phyloP scores from a whole-genome alignment of 306 rosid species.

The Bauhinia variegata region DNA sequence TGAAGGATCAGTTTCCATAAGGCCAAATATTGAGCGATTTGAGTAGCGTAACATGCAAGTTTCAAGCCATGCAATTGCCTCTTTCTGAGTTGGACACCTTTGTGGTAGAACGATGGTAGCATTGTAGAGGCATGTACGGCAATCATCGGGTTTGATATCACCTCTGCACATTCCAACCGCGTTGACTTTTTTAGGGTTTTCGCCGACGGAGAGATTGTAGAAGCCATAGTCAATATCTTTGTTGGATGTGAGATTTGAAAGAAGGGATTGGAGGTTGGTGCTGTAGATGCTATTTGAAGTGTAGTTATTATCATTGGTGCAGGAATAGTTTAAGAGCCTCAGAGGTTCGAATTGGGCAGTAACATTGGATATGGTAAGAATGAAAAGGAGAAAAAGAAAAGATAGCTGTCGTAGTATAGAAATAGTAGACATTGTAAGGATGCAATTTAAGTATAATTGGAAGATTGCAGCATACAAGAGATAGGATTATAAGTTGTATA shows the following conservation, averaged over 20 bases:
- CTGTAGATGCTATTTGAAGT: constrained; percentile 33
- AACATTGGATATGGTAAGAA: background rate
- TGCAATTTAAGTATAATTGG: background rate
- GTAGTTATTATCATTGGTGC: constrained; percentile 28
- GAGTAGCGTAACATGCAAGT: constrained; percentile 32
- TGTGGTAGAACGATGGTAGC: background rate
- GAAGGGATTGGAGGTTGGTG: constrained; percentile 34
- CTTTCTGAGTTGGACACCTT: constrained; percentile 35
- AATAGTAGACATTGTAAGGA: background rate
- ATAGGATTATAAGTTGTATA: no score
- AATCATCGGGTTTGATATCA: constrained; percentile 18
- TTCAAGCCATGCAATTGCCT: constrained; percentile 33
- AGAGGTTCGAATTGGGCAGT: background rate
- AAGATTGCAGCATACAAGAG: background rate
- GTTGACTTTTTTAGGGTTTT: constrained; percentile 14
- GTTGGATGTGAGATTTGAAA: constrained; percentile 24
- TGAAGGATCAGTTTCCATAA: background rate
- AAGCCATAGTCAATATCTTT: constrained; percentile 19
- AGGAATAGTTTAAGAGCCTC: background rate
- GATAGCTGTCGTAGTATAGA: background rate
- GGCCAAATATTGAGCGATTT: background rate
- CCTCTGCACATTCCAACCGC: constrained; percentile 41
- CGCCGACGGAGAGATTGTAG: constrained; percentile 23
- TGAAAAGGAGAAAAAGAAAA: background rate
- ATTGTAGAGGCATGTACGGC: constrained; percentile 38